These are phyloP conservation scores for Curvularia verruculosa DNA, from an alignment of 2,329 filamentous ascomycete species.

Conservation along the genomic window DNA sequence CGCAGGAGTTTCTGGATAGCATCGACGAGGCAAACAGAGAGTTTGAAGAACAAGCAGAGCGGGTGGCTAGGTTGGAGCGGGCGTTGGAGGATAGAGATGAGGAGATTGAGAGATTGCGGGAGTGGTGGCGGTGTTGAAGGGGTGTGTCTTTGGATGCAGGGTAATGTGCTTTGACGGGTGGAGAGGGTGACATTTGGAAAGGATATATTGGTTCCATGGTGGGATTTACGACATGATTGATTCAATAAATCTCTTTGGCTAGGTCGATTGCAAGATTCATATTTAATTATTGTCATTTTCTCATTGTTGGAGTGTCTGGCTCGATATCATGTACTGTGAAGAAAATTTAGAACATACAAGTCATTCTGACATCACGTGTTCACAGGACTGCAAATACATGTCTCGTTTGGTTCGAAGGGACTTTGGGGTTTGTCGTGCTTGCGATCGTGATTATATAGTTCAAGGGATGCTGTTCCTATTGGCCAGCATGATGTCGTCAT, in stretches of 20 bases:
- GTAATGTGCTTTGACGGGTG: not conserved
- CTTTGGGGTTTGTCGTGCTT: not conserved
- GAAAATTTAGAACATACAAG: too few relatives aligned
- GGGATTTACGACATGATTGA: not conserved
- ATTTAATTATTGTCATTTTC: too few relatives aligned
- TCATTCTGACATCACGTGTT: too few relatives aligned
- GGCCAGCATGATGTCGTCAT: conserved; percentile 6
- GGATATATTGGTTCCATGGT: too few relatives aligned
- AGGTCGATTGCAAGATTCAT: too few relatives aligned
- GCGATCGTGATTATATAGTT: not conserved
- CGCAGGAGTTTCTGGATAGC: conserved; percentile 7
- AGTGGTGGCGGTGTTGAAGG: not conserved
- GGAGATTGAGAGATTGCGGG: conserved; percentile 1
- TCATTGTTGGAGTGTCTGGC: not conserved
- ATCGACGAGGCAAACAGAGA: conserved; percentile 12
- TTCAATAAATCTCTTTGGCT: not conserved
- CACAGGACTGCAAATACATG: not conserved
- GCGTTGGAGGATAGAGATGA: not conserved
- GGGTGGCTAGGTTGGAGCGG: conserved; percentile 3
- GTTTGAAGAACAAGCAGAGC: conserved; percentile 2
- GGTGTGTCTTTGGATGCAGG: not conserved
- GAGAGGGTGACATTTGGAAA: not conserved
- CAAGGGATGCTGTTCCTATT: not conserved
- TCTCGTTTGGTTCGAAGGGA: not conserved
- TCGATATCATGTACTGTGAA: not conserved